phyloP scores from a whole-genome alignment of 306 rosid genomes.

The Adenanthera pavonina region DNA sequence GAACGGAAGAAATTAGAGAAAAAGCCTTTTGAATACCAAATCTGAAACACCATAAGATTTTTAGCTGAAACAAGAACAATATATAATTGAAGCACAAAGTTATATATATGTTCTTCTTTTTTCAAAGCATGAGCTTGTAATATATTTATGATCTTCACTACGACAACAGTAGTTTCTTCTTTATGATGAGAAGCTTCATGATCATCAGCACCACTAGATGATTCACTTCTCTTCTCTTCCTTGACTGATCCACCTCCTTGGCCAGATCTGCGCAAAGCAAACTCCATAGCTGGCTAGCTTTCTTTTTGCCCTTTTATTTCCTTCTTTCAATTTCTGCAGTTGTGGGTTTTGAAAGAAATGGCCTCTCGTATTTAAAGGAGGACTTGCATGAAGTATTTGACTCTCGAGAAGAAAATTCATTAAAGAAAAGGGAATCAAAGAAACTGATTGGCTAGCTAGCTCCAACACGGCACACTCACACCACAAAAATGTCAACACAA shows the following conservation, averaged over 20 bases:
- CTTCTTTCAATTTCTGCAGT: slow-evolving; percentile 12
- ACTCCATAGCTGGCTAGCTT: slow-evolving; percentile 50
- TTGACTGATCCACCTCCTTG: slow-evolving; percentile 43
- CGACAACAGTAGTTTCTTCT: slow-evolving; percentile 27
- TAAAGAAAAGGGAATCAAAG: slow-evolving; percentile 27
- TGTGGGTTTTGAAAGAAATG: slow-evolving; percentile 10
- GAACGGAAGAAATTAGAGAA: neutral
- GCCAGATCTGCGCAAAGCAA: slow-evolving; percentile 44
- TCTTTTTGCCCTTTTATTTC: neutral
- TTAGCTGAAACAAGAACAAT: slow-evolving; percentile 10
- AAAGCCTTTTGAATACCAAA: slow-evolving; percentile 10
- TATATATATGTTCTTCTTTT: no score
- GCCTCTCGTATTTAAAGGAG: slow-evolving; percentile 37
- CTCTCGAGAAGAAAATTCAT: slow-evolving; percentile 42
- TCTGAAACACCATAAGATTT: neutral
- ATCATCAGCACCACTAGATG: slow-evolving; percentile 42
- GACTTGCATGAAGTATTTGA: slow-evolving; percentile 65
- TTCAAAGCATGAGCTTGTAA: no score
- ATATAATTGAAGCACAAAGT: neutral
- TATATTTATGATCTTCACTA: slow-evolving; percentile 48
- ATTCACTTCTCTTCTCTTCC: slow-evolving; percentile 50
- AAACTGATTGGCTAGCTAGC: slow-evolving; percentile 32
- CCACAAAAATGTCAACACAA: slow-evolving; percentile 44
- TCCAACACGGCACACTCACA: slow-evolving; percentile 29
- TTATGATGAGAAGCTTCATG: slow-evolving; percentile 26